These are phyloP conservation scores for Fomes fomentarius DNA, from an alignment of 1,284 basidiomycete species.

Conservation along the genomic window DNA sequence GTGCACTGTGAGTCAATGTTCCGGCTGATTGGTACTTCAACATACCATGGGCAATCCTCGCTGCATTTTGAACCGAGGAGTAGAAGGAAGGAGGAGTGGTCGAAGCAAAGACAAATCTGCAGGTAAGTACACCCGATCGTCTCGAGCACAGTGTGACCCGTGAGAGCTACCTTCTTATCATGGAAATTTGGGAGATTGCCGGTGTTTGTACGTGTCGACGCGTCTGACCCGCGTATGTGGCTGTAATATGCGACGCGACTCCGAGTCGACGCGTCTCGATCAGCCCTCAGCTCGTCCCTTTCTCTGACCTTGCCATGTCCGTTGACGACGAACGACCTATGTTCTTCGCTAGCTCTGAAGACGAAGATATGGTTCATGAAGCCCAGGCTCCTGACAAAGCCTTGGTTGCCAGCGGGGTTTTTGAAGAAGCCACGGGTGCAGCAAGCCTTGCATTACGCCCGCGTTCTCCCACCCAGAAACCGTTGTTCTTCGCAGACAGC, in stretches of 20 bases:
- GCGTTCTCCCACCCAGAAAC: slow-evolving; percentile 24
- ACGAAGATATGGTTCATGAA: slow-evolving; percentile 28
- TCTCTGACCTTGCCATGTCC: slow-evolving; percentile 1
- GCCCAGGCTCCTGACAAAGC: neutral
- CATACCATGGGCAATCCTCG: slow-evolving; percentile 71
- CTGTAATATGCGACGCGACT: slow-evolving; percentile 20
- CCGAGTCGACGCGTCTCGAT: slow-evolving; percentile 8
- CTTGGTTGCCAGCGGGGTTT: too few species aligned
- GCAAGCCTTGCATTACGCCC: neutral
- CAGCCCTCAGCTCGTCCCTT: neutral
- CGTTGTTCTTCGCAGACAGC: slow-evolving; percentile 60
- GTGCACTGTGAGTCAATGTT: neutral
- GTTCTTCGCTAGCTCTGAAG: slow-evolving; percentile 44
- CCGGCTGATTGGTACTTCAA: neutral
- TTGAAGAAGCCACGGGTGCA: neutral
- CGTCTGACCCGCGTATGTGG: slow-evolving; percentile 32
- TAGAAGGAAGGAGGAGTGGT: neutral
- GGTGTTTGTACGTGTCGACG: slow-evolving; percentile 22
- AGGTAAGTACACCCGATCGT: too few species aligned
- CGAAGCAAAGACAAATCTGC: too few species aligned
- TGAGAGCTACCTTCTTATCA: slow-evolving; percentile 13
- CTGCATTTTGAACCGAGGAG: slow-evolving; percentile 59
- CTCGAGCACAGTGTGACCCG: slow-evolving; percentile 3
- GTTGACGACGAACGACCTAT: slow-evolving; percentile 19
- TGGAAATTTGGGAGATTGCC: neutral